phyloP scores from a whole-genome alignment of 2,329 filamentous ascomycete genomes.

The Colletotrichum spinosum region DNA sequence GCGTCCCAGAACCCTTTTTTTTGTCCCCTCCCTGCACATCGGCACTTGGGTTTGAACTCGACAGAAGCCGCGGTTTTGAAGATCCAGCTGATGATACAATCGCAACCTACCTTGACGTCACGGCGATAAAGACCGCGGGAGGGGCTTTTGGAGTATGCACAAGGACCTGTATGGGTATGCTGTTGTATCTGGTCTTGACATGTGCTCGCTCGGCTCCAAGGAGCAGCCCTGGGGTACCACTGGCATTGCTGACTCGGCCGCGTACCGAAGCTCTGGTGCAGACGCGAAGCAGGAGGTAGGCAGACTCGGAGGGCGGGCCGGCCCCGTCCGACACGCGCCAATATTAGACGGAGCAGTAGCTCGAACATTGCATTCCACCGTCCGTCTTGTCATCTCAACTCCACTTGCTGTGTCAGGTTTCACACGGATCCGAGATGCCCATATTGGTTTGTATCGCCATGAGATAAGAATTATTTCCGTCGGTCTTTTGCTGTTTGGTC shows the following conservation, averaged over 20 bases:
- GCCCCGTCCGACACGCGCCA: conserved; percentile 33
- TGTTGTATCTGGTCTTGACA: conserved; percentile 6
- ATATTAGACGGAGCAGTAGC: conserved; percentile 26
- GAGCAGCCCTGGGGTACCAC: background rate
- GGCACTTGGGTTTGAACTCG: background rate
- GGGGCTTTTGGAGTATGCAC: too few species aligned
- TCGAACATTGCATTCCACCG: conserved; percentile 1
- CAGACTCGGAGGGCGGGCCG: conserved; percentile 22
- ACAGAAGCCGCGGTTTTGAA: background rate
- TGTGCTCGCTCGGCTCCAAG: conserved; percentile 3
- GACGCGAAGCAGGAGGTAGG: too few species aligned
- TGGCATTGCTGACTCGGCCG: background rate
- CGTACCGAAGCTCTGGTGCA: conserved; percentile 8
- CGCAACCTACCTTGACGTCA: conserved; percentile 22
- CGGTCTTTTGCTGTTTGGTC: too few species aligned
- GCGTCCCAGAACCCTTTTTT: background rate
- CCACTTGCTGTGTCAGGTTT: background rate
- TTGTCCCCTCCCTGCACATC: conserved; percentile 3
- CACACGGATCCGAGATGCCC: too few species aligned
- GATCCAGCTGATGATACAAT: conserved; percentile 26
- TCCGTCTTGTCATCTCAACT: conserved; percentile 29
- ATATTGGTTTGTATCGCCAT: too few species aligned
- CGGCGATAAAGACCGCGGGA: background rate
- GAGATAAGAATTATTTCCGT: too few species aligned
- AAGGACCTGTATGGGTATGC: background rate